Base-by-base conservation (phyloP, 1,139 yeast species). In the Yamadazyma aaseri region DNA sequence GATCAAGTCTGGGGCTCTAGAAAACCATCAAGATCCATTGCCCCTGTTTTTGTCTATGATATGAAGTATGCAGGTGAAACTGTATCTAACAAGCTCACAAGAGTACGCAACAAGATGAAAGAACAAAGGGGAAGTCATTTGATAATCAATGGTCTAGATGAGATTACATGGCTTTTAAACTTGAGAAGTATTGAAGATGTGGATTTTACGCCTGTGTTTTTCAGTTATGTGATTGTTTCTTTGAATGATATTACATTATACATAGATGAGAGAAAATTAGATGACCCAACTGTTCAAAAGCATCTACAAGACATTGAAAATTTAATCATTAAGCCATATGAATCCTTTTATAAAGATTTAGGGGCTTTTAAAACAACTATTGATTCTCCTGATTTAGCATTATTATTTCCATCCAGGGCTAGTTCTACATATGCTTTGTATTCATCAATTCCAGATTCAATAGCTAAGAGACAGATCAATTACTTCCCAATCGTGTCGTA, bases 121-220 rank as follows among this genome's bases (percentile, higher is more conserved):
- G 29, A 35, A 2, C 45, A 46, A 6, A 37, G 46, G 6, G 56
- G 56, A 0, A 46, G 63, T 3, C 63, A 57, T 37, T 51, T 67
- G 33, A 46, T 76, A 5, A 55, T 73, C 3, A 60, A 70, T 8
- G 70, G 72, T 13, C 53, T 76, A 20, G 81, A 76, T 49, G 79
- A 75, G 33, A 57, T 75, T 34, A 79, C 80, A 1, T 76, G 81
- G 81, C 50, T 76, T 27, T 62, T 76, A 34, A 76, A 76, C 41
- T 51, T 75, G 32, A 57, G 81, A 32, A 55, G 70, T 13, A 74
- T 69, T 35, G 48, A 57, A 12, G 73, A 71, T 36, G 60, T 70
- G 24, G 71, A 71, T 2, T 76, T 58, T 45, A 61, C 67, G 35
- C 80, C 81, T 0, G 73, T 73, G 0, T 76, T 76, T 42, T 76